These are phyloP conservation scores for Candida piceae DNA, from an alignment of 805 yeast genomes.

Conservation along the genomic window DNA sequence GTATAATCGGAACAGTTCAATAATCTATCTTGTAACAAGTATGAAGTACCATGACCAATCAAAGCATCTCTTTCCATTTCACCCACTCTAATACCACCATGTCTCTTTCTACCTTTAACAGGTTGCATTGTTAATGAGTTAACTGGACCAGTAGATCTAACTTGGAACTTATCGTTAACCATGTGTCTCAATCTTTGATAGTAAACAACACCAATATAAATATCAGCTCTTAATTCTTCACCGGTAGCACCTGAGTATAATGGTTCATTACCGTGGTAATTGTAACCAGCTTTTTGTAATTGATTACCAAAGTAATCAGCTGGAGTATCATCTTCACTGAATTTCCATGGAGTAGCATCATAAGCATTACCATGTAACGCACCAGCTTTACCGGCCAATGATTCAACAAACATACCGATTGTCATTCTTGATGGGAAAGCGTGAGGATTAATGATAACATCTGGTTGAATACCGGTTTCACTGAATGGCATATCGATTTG, in stretches of 20 bases:
- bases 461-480: slow-evolving; percentile 96
- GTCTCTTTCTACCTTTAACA: slow-evolving; percentile 97
- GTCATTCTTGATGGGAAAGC: slow-evolving; percentile 99
- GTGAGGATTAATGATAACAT: slow-evolving; percentile 95
- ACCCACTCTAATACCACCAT: slow-evolving; percentile 99
- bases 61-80: slow-evolving; percentile 99
- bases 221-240: slow-evolving; percentile 93
- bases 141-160: slow-evolving; percentile 97
- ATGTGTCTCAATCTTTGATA: slow-evolving; percentile 98
- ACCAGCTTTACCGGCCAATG: slow-evolving; percentile 98
- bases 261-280: slow-evolving; percentile 98
- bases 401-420: slow-evolving; percentile 98
- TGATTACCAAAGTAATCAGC: slow-evolving; percentile 98
- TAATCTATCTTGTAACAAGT: slow-evolving; percentile 87
- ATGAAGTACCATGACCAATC: slow-evolving; percentile 97
- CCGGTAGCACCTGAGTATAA: slow-evolving; percentile 99
- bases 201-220: slow-evolving; percentile 94
- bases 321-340: slow-evolving; percentile 87
- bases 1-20: slow-evolving; percentile 95
- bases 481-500: slow-evolving; percentile 94
- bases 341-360: slow-evolving; percentile 95
- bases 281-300: slow-evolving; percentile 80
- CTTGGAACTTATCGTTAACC: slow-evolving; percentile 99
- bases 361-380: slow-evolving; percentile 97
- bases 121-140: slow-evolving; percentile 98